Evolutionary conservation across 805 yeast species (phyloP), one percentile per base, ranked within the genome.

Genomic region (Saccharomycopsis vini): DNA sequence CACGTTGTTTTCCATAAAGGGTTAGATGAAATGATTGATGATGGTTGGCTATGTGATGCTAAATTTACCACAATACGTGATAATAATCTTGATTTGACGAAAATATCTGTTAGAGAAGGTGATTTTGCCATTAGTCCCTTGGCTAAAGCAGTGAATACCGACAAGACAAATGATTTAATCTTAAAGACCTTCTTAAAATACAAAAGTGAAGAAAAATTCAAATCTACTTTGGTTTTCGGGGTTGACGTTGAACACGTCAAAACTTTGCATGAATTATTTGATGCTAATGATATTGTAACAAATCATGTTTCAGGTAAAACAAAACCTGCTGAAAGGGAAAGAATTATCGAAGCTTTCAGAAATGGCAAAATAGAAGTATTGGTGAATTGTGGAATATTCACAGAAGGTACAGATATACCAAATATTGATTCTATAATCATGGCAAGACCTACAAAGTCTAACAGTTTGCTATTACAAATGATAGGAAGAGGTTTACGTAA

Each of bases 351-450:
- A 4, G 79, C 73, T 29, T 90, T 89, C 56, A 71, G 68, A 48
- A 52, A 57, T 3, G 88, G 92, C 0, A 56, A 69, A 13, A 67
- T 85, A 16, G 75, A 80, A 3, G 94, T 90, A 0, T 61, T 89
- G 24, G 72, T 92, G 63, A 90, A 90, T 56, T 92, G 95, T 58
- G 86, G 83, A 15, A 85, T 89, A 4, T 81, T 90, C 53, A 89
- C 95, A 0, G 97, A 89, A 59, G 97, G 97, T 0, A 87, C 97
- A 0, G 97, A 89, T 62, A 79, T 90, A 16, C 97, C 97, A 2
- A 79, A 79, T 49, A 81, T 88, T 45, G 97, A 89, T 56, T 79
- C 87, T 24, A 64, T 89, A 10, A 66, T 89, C 23, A 60, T 89
- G 26, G 83, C 85, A 3, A 64, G 96, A 28, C 95, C 96, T 1